Conservation (phyloP, 352 stramenopile species). For the Stephanocyclus meneghinianus region DNA sequence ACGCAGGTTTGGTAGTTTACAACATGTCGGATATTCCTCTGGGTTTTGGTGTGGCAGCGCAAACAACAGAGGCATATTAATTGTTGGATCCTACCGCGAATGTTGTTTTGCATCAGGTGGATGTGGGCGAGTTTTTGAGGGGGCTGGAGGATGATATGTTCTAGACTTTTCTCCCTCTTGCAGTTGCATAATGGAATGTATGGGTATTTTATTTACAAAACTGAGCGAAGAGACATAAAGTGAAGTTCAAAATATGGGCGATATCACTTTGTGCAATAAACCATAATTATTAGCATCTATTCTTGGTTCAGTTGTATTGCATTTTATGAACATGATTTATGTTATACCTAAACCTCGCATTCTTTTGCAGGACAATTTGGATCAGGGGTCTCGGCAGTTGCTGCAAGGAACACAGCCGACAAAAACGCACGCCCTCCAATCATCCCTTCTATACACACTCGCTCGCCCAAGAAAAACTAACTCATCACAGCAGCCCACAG, state of each 20-base stretch:
- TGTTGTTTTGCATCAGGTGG: constrained; percentile 97
- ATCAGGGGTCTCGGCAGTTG: constrained; percentile 47
- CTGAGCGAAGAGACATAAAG: too few relatives aligned
- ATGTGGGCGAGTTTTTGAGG: constrained; percentile 98
- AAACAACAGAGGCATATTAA: constrained; percentile 92
- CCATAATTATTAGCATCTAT: too few relatives aligned
- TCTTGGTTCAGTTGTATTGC: too few relatives aligned
- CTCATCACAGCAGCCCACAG: constrained; percentile 72
- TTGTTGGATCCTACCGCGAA: constrained; percentile 94
- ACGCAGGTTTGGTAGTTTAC: constrained; percentile 97
- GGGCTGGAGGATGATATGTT: constrained; percentile 96
- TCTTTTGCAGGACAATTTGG: too few relatives aligned
- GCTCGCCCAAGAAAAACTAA: constrained; percentile 64
- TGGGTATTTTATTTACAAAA: not conserved
- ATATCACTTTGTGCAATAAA: too few relatives aligned
- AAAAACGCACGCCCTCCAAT: constrained; percentile 38
- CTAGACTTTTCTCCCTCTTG: constrained; percentile 62
- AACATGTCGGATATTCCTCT: constrained; percentile 98
- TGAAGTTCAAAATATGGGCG: too few relatives aligned
- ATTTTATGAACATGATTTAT: constrained; percentile 21
- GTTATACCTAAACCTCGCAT: constrained; percentile 1
- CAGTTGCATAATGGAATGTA: not conserved
- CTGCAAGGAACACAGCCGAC: constrained; percentile 45
- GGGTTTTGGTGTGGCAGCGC: constrained; percentile 96
- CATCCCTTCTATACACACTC: constrained; percentile 50